Conservation (phyloP, 495 filamentous ascomycete genomes). For the Aspergillus sclerotioniger region DNA sequence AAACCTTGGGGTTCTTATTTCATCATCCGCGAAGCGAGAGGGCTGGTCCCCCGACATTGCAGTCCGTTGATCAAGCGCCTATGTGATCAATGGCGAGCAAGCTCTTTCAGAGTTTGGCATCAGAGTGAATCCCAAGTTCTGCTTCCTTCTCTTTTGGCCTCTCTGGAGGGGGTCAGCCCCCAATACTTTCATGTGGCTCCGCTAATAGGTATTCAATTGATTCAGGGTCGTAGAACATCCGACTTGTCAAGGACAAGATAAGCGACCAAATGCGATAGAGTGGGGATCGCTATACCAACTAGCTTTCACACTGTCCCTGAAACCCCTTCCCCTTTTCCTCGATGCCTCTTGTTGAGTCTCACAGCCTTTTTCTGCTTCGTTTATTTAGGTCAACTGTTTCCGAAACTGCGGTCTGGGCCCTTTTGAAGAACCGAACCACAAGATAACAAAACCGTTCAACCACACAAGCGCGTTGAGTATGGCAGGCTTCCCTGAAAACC, state of each 20-base stretch:
- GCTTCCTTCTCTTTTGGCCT: not conserved
- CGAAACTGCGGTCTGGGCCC: not conserved
- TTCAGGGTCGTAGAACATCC: not conserved
- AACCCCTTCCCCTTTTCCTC: too few species aligned
- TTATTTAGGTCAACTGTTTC: not conserved
- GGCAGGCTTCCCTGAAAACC: not conserved
- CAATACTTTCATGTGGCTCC: not conserved
- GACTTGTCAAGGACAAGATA: not conserved
- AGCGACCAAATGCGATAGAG: not conserved
- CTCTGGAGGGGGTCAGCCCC: not conserved
- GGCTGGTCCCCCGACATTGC: constrained; percentile 49
- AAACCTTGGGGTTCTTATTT: constrained; percentile 26
- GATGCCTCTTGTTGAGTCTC: too few species aligned
- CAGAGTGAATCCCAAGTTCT: not conserved
- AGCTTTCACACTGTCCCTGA: not conserved
- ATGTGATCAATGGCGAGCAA: not conserved
- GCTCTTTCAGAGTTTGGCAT: not conserved
- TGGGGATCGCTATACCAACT: not conserved
- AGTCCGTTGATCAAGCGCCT: constrained; percentile 25
- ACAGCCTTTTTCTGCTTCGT: not conserved
- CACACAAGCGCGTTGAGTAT: not conserved
- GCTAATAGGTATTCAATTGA: not conserved
- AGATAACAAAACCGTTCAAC: not conserved
- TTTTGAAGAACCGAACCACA: not conserved
- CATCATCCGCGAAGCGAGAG: constrained; percentile 30